These are phyloP conservation scores for Penicillium sp. DNA, from an alignment of 2,329 filamentous ascomycete genomes.

Conservation along the genomic window DNA sequence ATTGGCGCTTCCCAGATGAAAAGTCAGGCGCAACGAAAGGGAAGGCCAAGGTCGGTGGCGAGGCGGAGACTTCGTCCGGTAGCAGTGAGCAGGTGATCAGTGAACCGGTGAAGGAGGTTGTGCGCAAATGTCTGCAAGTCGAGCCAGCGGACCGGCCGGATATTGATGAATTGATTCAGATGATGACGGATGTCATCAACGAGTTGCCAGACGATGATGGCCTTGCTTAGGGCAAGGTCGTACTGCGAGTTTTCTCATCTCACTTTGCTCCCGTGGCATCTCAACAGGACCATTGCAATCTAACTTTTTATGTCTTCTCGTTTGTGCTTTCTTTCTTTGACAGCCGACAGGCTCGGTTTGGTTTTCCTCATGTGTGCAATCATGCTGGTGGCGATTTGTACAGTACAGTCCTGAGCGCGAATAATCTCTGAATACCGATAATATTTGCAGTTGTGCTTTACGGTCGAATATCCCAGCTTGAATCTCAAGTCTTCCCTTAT, in stretches of 20 bases:
- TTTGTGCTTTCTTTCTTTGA: background rate
- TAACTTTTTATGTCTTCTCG: background rate
- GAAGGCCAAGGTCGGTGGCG: slow-evolving; percentile 44
- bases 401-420: slow-evolving; percentile 9
- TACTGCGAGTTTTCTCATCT: slow-evolving; percentile 9
- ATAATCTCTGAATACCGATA: background rate
- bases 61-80: slow-evolving; percentile 15
- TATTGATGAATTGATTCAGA: slow-evolving; percentile 71
- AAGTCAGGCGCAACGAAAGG: slow-evolving; percentile 55
- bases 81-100: slow-evolving; percentile 58
- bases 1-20: slow-evolving; percentile 95
- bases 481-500: too few species aligned
- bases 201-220: slow-evolving; percentile 58
- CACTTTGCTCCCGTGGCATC: background rate
- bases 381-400: slow-evolving; percentile 19
- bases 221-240: slow-evolving; percentile 13
- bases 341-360: slow-evolving; percentile 12
- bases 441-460: too few species aligned
- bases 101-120: slow-evolving; percentile 77
- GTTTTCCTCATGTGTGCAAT: slow-evolving; percentile 4
- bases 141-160: slow-evolving; percentile 85
- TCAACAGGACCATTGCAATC: background rate
- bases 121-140: slow-evolving; percentile 76
- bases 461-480: too few species aligned
- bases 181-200: slow-evolving; percentile 69